These are phyloP conservation scores for Amanita fuliginea DNA, from an alignment of 768 basidiomycete species.

Conservation along the genomic window DNA sequence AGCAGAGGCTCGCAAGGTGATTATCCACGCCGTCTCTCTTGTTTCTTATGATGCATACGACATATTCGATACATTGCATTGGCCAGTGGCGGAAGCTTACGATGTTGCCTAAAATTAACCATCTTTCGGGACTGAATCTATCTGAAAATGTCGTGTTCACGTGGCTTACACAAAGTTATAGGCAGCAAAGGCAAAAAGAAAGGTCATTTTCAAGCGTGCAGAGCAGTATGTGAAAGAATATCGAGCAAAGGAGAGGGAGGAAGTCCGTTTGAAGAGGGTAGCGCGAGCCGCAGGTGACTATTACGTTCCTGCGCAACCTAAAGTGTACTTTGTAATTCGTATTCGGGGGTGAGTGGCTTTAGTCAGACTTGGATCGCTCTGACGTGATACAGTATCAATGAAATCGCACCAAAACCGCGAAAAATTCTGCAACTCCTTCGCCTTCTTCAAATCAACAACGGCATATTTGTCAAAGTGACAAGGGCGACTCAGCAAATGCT, in stretches of 20 bases:
- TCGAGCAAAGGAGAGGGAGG: slow-evolving; percentile 84
- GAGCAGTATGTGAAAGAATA: slow-evolving; percentile 99
- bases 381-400: slow-evolving; percentile 73
- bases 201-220: slow-evolving; percentile 98
- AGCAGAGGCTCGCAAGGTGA: slow-evolving; percentile 79
- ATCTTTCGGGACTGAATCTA: slow-evolving; percentile 83
- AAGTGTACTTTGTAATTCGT: slow-evolving; percentile 96
- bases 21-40: slow-evolving; percentile 13
- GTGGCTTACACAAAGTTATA: slow-evolving; percentile 20
- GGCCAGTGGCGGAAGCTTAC: slow-evolving; percentile 64
- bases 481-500: slow-evolving; percentile 97
- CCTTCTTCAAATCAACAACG: slow-evolving; percentile 99
- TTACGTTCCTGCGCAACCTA: slow-evolving; percentile 94
- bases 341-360: slow-evolving; percentile 74
- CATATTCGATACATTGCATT: slow-evolving; percentile 47
- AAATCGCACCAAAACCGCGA: slow-evolving; percentile 98
- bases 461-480: slow-evolving; percentile 96
- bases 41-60: slow-evolving; percentile 72
- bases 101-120: slow-evolving; percentile 80
- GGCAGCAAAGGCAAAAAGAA: slow-evolving; percentile 87
- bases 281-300: slow-evolving; percentile 91
- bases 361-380: not conserved
- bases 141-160: slow-evolving; percentile 8
- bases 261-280: slow-evolving; percentile 88
- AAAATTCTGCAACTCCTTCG: slow-evolving; percentile 99